Base-by-base conservation (phyloP, 2,329 filamentous ascomycete genomes). In the Stagonosporopsis tanaceti region DNA sequence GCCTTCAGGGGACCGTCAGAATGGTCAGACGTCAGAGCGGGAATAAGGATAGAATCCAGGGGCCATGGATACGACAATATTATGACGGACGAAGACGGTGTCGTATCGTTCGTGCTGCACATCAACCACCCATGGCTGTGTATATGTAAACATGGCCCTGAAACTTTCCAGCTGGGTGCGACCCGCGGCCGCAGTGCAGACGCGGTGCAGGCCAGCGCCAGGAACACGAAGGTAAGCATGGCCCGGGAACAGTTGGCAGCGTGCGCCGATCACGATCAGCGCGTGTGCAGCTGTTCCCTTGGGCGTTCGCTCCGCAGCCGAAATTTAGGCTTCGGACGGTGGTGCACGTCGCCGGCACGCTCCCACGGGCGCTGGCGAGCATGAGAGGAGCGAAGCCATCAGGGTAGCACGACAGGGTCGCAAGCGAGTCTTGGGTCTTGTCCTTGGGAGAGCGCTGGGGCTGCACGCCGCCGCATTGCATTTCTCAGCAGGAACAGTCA, bases 401-500 rank as follows among this genome's bases (percentile, higher is more conserved):
- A 48, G 14, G 54, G 48, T 47, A 39, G 42, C 42, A 52, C 42
- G 54, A 42, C 54, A 52, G 48, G 54, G 42, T 45, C 39, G 48
- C 48, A 52, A 47, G 47, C 54, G 53, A 57, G 47, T 15, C 40
- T 40, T 46, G 20, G 20, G 20, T 20, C 20, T 20, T 20, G 2
- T 20, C 20, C 20, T 20, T 20, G 46, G 46, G 22, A 47, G 42
- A 8, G 20, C 30, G 30, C 30, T 32, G 34, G 30, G 27, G 17
- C 34, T 41, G 50, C 42, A 20, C 34, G 44, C 37, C 34, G 44
- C 37, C 22, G 47, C 53, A 56, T 46, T 50, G 53, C 53, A 57
- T 51, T 57, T 51, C 47, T 57, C 53, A 57, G 53, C 53, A 51
- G 6, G 11, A 25, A 12, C 48, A 52, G 39, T 48, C 47, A 28